Evolutionary conservation across 2,329 filamentous ascomycete genomes (phyloP).

Genomic region (Aspergillus thermomutatus): DNA sequence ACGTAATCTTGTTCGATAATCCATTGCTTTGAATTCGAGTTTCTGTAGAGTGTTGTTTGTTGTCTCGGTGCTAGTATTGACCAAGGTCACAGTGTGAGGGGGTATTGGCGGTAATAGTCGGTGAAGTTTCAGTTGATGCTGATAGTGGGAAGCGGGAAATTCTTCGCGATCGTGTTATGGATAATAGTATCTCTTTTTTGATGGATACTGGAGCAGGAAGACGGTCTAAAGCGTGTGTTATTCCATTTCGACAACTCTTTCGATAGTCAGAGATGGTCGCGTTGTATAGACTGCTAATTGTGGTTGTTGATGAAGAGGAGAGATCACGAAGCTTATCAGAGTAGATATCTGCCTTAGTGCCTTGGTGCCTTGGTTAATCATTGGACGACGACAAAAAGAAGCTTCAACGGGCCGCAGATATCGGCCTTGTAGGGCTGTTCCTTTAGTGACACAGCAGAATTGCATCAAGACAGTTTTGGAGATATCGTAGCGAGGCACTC

Average conservation of each 20-base stretch:
- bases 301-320: not conserved
- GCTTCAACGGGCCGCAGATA: too few species aligned
- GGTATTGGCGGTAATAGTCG: not conserved
- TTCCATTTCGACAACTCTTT: conserved; percentile 13
- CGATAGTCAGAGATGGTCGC: not conserved
- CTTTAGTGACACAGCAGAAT: too few species aligned
- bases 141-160: not conserved
- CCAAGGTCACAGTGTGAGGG: too few species aligned
- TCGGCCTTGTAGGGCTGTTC: conserved; percentile 5
- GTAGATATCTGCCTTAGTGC: too few species aligned
- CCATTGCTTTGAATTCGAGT: conserved; percentile 9
- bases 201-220: not conserved
- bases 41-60: not conserved
- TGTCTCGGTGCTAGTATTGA: too few species aligned
- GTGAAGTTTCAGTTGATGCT: too few species aligned
- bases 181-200: not conserved
- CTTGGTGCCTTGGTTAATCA: too few species aligned
- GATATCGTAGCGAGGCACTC: too few species aligned
- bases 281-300: not conserved
- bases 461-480: too few species aligned
- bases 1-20: conserved; percentile 12
- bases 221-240: conserved; percentile 14
- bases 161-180: too few species aligned
- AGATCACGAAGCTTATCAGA: too few species aligned
- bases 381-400: too few species aligned